These are phyloP conservation scores for Rhodofomes roseus DNA, from an alignment of 1,284 basidiomycete genomes.

Conservation along the genomic window DNA sequence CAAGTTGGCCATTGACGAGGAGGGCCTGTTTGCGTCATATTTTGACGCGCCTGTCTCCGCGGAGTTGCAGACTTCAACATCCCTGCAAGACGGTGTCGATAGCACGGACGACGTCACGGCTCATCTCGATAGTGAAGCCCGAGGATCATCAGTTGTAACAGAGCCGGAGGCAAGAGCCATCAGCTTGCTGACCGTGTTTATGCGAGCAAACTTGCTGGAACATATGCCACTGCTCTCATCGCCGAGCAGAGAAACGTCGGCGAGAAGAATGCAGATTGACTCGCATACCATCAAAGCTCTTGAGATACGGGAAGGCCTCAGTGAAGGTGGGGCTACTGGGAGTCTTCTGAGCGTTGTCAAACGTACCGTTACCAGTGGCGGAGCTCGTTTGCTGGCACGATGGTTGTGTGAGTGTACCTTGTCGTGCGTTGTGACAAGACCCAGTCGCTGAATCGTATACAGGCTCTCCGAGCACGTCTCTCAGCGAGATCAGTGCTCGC, in stretches of 20 bases:
- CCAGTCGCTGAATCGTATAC: neutral
- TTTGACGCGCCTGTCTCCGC: slow-evolving; percentile 17
- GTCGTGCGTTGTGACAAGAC: neutral
- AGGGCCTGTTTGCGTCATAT: slow-evolving; percentile 51
- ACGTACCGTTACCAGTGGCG: slow-evolving; percentile 78
- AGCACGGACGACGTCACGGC: slow-evolving; percentile 13
- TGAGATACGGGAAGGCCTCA: slow-evolving; percentile 78
- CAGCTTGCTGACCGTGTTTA: slow-evolving; percentile 63
- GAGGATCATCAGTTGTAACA: slow-evolving; percentile 7
- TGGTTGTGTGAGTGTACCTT: slow-evolving; percentile 60
- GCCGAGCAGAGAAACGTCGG: slow-evolving; percentile 56
- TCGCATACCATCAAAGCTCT: slow-evolving; percentile 86
- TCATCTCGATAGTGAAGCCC: neutral
- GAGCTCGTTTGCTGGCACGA: slow-evolving; percentile 72
- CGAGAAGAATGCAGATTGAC: slow-evolving; percentile 84
- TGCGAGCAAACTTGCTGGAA: slow-evolving; percentile 73
- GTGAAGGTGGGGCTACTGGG: slow-evolving; percentile 71
- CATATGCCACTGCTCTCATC: slow-evolving; percentile 66
- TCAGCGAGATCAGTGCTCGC: slow-evolving; percentile 68
- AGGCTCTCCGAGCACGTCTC: slow-evolving; percentile 86
- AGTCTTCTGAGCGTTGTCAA: slow-evolving; percentile 79
- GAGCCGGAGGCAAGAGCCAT: slow-evolving; percentile 56
- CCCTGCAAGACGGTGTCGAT: slow-evolving; percentile 1
- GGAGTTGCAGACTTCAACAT: neutral
- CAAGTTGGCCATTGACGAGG: slow-evolving; percentile 49